Evolutionary conservation across 176 grass and related monocot genomes (phyloP).

Genomic region (Thalia dealbata): DNA sequence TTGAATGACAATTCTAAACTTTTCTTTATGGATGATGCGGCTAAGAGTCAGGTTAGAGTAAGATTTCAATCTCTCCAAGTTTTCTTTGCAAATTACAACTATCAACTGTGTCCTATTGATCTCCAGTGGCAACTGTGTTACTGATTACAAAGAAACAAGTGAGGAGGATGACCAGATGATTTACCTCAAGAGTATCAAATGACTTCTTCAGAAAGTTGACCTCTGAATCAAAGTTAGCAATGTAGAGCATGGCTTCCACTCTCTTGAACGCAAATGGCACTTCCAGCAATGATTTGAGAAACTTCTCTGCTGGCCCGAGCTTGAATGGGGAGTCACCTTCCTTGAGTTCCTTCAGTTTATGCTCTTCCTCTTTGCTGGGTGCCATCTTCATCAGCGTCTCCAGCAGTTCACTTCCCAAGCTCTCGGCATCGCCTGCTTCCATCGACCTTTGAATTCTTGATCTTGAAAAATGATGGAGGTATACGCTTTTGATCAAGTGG

Average conservation of each 20-base stretch:
- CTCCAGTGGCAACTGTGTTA: not conserved
- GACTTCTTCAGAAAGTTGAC: slow-evolving; percentile 8
- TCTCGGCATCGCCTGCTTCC: slow-evolving; percentile 4
- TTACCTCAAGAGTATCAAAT: slow-evolving; percentile 10
- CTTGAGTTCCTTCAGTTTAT: not conserved
- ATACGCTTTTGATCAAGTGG: not conserved
- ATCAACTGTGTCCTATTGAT: not conserved
- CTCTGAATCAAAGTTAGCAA: slow-evolving; percentile 12
- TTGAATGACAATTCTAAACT: no score
- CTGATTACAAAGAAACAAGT: not conserved
- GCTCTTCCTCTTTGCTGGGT: slow-evolving; percentile 5
- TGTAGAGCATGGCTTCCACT: slow-evolving; percentile 14
- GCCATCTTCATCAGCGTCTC: slow-evolving; percentile 13
- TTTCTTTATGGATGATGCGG: no score
- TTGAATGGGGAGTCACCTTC: slow-evolving; percentile 1
- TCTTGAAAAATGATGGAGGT: not conserved
- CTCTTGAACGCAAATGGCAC: slow-evolving; percentile 12
- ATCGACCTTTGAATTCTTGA: not conserved
- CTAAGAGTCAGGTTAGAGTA: no score
- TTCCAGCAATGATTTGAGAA: slow-evolving; percentile 13
- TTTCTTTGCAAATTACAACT: not conserved
- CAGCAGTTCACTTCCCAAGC: slow-evolving; percentile 5
- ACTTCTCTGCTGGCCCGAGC: slow-evolving; percentile 1
- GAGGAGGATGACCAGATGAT: not conserved
- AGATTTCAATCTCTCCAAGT: not conserved